Base-by-base conservation (phyloP, 1,284 basidiomycete species). In the Malassezia sp. region DNA sequence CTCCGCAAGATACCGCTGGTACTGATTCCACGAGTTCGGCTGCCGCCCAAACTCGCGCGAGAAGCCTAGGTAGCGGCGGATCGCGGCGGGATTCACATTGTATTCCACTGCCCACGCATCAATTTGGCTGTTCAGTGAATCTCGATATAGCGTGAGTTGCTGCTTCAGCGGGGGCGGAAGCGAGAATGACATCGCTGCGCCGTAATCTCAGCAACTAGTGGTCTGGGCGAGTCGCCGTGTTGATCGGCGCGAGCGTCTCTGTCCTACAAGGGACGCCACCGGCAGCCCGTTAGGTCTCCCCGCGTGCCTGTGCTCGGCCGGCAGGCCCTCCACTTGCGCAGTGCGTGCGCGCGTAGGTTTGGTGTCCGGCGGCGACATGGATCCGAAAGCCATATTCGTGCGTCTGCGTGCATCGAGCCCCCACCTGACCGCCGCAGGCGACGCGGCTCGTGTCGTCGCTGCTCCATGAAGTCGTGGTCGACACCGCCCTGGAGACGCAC, bases 401-500 rank as follows among this genome's bases (percentile, higher is more conserved):
- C 17, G 45, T 52, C 3, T 27, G 20, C 28, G 26, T 24, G 11
- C 40, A n/a, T n/a, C n/a, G n/a, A n/a, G n/a, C n/a, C n/a, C n/a
- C n/a, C n/a, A n/a, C n/a, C n/a, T n/a, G n/a, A n/a, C n/a, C 15
- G 10, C n/a, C 10, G 1, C 34, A 53, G 51, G 46, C 42, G 24
- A 26, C 42, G 14, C 47, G 56, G 12, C 56, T 66, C 22, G 50
- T 66, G 38, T 53, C 52, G 38, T 62, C 60, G 26, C 49, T 66
- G 12, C 44, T 66, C 0, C 40, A 50, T 27, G 60, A 66, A 37
- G 53, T 66, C 32, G 56, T 66, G 2, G 48, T 66, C 12, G 60
- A 61, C 20, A 56, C 54, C 7, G 63, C 63, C 11, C 45, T 66
- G 10, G 27, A 52, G n/a, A 52, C 52, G 10, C 60, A 64, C 22